Percentiles rank a stretch among this genome's conserved stretches.
phyloP scores from a whole-genome alignment of 2,329 filamentous ascomycete genomes.

The Penicillium capsulatum region DNA sequence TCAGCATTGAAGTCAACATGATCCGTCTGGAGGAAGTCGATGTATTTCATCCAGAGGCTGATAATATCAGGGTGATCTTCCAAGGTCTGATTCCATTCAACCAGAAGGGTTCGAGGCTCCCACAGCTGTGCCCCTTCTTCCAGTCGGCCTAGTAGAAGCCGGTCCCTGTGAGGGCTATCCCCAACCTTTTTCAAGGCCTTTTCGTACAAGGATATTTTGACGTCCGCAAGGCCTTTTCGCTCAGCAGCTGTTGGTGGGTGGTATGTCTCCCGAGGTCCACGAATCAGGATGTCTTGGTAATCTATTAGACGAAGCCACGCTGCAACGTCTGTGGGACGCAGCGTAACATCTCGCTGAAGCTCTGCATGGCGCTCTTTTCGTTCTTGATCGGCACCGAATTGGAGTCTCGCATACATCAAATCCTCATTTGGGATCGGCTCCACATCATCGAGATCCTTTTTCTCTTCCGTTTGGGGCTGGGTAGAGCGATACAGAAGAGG shows the following conservation, averaged over 20 bases:
- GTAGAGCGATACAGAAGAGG: constrained; percentile 61
- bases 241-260: constrained; percentile 56
- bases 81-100: constrained; percentile 54
- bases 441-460: constrained; percentile 43
- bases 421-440: constrained; percentile 49
- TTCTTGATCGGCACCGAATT: constrained; percentile 43
- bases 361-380: constrained; percentile 46
- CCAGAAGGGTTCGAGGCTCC: constrained; percentile 56
- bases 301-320: constrained; percentile 75
- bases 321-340: constrained; percentile 62
- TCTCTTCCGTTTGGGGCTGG: constrained; percentile 57
- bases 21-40: constrained; percentile 67
- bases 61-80: constrained; percentile 57
- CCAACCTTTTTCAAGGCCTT: constrained; percentile 63
- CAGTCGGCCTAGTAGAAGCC: constrained; percentile 65
- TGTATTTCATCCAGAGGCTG: constrained; percentile 66
- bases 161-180: constrained; percentile 49
- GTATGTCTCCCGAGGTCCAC: constrained; percentile 33
- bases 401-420: constrained; percentile 37
- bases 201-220: constrained; percentile 75
- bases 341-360: constrained; percentile 61
- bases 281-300: constrained; percentile 68
- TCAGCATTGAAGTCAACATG: constrained; percentile 66
- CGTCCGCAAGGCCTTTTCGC: constrained; percentile 65
- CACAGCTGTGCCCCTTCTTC: constrained; percentile 70